Percentiles rank a stretch among this genome's conserved stretches.
phyloP scores from a whole-genome alignment of 257 asterid genomes.

The Rauvolfia tetraphylla region DNA sequence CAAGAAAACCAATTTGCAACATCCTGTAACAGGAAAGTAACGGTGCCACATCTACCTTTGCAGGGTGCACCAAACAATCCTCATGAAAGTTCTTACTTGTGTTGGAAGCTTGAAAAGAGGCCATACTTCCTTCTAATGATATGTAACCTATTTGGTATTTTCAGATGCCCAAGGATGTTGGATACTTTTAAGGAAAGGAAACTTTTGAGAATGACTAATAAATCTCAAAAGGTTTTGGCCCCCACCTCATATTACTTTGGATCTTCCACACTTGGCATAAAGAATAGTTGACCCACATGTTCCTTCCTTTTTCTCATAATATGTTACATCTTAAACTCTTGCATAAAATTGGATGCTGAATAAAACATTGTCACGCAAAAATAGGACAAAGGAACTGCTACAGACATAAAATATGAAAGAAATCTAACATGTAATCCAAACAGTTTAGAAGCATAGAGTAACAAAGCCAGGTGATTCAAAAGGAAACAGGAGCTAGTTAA shows the following conservation, averaged over 20 bases:
- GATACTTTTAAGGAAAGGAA: neutral
- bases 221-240: neutral
- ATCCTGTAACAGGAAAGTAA: neutral
- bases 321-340: neutral
- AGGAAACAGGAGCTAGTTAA: neutral
- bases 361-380: neutral
- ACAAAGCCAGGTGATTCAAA: neutral
- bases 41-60: neutral
- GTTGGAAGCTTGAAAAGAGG: neutral
- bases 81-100: neutral
- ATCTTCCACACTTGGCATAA: neutral
- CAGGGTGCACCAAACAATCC: conserved; percentile 3
- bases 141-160: neutral
- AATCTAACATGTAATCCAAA: neutral
- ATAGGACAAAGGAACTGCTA: neutral
- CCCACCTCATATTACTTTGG: neutral
- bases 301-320: neutral
- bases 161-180: neutral
- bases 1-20: neutral
- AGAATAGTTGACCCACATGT: neutral
- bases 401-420: neutral
- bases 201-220: neutral
- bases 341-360: neutral
- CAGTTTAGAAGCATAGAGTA: neutral
- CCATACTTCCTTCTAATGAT: neutral